Base-by-base conservation (phyloP, 2,329 filamentous ascomycete species). In the Beauveria sp. region DNA sequence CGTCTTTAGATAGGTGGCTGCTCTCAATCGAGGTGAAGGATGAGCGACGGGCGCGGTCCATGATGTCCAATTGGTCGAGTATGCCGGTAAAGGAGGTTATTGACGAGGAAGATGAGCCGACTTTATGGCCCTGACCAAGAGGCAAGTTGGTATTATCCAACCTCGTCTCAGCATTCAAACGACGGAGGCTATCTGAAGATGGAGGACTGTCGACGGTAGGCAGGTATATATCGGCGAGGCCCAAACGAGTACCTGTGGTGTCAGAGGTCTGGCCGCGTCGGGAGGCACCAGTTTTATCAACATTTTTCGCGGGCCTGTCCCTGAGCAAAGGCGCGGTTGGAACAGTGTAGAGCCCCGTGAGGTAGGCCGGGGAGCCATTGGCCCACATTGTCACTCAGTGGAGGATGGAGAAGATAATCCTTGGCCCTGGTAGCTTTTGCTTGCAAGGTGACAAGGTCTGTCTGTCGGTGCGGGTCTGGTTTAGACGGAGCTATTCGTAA, bases 161-260 rank as follows among this genome's bases (percentile, higher is more conserved):
- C 70, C 80, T 84, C 78, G 85, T 80, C 72, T 86, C 81, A 70
- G 81, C 80, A 70, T 77, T 85, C 58, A 86, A 75, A 62, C 81
- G 81, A 65, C 84, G 80, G 66, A 86, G 78, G 64, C 78, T 79
- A 67, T 84, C 80, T 30, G 85, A 82, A 40, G 84, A 87, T 0
- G 84, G 83, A 46, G 84, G 84, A 20, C 82, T 81, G 66, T 87
- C 82, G 61, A 86, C 73, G 63, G 84, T 79, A 54, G 84, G 83
- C 62, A 81, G 83, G 62, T 87, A 72, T 59, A 82, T 75, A 62
- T 81, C 78, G 63, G 74, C 68, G 53, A 76, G 56, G 42, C 24
- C 58, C 50, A 26, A 34, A 22, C n/a, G n/a, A n/a, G 42, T 50
- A n/a, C 30, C 42, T 55, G 56, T 16, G 26, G 24, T 14, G 22